Percentiles rank a stretch among this genome's conserved stretches.
phyloP scores from a whole-genome alignment of 140 eudicot genomes.

The Erigeron philadelphicus region DNA sequence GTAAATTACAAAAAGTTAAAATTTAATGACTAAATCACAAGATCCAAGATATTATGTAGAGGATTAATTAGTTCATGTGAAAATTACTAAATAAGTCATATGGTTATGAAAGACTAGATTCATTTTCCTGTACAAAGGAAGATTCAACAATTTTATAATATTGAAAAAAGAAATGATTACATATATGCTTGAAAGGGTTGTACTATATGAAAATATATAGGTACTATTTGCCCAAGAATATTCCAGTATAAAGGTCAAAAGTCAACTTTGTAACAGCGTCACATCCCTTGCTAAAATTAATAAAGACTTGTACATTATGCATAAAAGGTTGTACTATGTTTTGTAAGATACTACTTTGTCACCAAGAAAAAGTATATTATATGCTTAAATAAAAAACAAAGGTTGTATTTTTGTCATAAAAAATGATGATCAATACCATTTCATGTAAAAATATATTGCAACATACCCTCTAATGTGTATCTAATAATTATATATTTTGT shows the following conservation, averaged over 20 bases:
- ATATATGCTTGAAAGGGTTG: too few relatives aligned
- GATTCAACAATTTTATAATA: not conserved
- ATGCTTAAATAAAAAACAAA: too few relatives aligned
- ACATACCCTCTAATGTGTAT: slow-evolving; percentile 20
- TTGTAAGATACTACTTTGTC: not conserved
- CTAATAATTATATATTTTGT: slow-evolving; percentile 1
- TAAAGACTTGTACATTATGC: not conserved
- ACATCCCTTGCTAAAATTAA: too few relatives aligned
- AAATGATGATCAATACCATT: too few relatives aligned
- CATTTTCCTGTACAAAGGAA: slow-evolving; percentile 19
- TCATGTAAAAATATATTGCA: not conserved
- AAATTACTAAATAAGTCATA: not conserved
- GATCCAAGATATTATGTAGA: not conserved
- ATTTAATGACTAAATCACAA: not conserved
- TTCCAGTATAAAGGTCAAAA: not conserved
- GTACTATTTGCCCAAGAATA: too few relatives aligned
- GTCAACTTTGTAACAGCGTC: not conserved
- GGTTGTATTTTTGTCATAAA: too few relatives aligned
- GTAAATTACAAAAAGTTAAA: not conserved
- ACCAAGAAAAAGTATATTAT: not conserved
- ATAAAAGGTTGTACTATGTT: not conserved
- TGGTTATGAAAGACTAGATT: slow-evolving; percentile 3
- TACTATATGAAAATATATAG: too few relatives aligned
- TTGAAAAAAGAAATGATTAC: not conserved
- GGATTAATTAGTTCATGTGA: not conserved